Conservation (phyloP, 75 land plant species). For the Selaginella tamariscina region DNA sequence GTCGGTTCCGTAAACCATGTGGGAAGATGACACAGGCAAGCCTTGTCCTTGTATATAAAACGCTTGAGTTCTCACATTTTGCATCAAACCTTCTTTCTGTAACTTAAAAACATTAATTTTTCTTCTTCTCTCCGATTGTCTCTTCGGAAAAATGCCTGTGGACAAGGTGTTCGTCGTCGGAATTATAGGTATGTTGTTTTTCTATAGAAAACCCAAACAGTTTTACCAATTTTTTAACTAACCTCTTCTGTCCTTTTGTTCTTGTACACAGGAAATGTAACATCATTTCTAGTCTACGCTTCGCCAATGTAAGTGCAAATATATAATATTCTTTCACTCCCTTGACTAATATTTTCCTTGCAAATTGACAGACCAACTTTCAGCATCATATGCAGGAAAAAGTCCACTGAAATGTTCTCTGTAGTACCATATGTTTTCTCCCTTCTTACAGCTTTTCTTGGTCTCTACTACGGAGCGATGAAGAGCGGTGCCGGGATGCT, state of each 20-base stretch:
- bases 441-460: constrained; percentile 34
- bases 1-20: too few relatives aligned
- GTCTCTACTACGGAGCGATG: constrained; percentile 35
- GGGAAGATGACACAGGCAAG: too few relatives aligned
- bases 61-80: too few relatives aligned
- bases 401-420: constrained; percentile 42
- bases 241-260: background rate
- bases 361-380: constrained; percentile 41
- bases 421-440: constrained; percentile 39
- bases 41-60: too few relatives aligned
- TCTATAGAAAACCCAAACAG: background rate
- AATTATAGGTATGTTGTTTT: background rate
- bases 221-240: too few relatives aligned
- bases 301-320: background rate
- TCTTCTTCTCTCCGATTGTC: too few relatives aligned
- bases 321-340: background rate
- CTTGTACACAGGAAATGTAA: background rate
- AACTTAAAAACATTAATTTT: too few relatives aligned
- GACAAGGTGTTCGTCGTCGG: background rate
- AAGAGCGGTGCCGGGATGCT: background rate
- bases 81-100: too few relatives aligned
- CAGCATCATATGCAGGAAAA: constrained; percentile 27
- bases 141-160: background rate
- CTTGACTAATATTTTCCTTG: background rate
- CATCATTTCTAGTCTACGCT: background rate